These are phyloP conservation scores for Blepharisma japonicum DNA, from an alignment of 73 alveolate genomes.

Conservation along the genomic window DNA sequence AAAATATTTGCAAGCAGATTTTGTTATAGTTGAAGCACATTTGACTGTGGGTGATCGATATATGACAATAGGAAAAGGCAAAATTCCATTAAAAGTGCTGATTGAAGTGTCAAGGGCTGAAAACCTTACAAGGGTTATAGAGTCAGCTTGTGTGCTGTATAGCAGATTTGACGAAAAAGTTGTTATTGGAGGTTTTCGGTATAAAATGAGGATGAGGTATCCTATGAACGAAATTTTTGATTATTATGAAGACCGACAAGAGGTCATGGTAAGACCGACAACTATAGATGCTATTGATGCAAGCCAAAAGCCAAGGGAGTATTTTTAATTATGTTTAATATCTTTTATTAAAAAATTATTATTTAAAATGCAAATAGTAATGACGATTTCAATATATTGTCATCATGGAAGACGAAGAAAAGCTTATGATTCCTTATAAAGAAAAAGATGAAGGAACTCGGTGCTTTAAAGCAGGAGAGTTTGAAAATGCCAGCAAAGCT, in stretches of 20 bases:
- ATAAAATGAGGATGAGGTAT: conserved; percentile 92
- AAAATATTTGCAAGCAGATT: conserved; percentile 64
- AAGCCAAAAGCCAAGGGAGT: too few relatives aligned
- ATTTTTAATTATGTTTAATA: too few relatives aligned
- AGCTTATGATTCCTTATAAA: too few relatives aligned
- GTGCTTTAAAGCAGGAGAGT: neutral
- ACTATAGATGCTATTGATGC: too few relatives aligned
- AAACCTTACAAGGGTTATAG: conserved; percentile 30
- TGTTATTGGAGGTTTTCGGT: conserved; percentile 55
- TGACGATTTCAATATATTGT: too few relatives aligned
- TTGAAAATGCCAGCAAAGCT: conserved; percentile 22
- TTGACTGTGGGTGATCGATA: neutral
- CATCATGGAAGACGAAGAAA: too few relatives aligned
- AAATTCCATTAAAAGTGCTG: too few relatives aligned
- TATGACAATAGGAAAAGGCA: too few relatives aligned
- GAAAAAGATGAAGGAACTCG: conserved; percentile 15
- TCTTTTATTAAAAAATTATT: too few relatives aligned
- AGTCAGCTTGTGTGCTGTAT: conserved; percentile 28
- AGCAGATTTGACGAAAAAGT: conserved; percentile 34
- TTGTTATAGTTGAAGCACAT: conserved; percentile 70
- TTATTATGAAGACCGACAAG: conserved; percentile 71
- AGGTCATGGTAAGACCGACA: neutral
- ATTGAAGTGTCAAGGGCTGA: neutral
- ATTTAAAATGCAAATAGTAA: too few relatives aligned
- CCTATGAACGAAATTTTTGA: conserved; percentile 80